Evolutionary conservation across 2,329 filamentous ascomycete genomes (phyloP), one percentile per base, ranked within the genome.

Genomic region (Alternaria rosae): DNA sequence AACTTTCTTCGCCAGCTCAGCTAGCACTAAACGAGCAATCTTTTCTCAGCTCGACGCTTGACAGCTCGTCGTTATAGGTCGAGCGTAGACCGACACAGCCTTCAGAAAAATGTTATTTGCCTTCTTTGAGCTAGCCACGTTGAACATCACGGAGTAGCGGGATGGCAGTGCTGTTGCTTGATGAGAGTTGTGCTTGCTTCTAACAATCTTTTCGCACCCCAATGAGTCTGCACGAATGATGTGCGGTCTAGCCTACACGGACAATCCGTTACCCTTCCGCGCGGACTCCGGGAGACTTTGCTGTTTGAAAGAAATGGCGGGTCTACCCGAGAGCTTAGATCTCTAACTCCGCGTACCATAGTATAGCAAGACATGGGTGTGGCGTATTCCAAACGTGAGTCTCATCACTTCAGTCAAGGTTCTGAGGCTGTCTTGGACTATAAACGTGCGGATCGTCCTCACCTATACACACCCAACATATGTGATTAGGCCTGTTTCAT

Each of bases 21-120:
- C 62, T 71, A 71, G 67, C 55, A 69, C 69, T 47, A 67, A 60
- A 68, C 61, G 53, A 73, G 68, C 73, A 75, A 72, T 68, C 70
- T 66, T 54, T 30, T 44, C 50, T 57, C 57, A 54, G 57, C 48
- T 58, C 54, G 26, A 42, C 63, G 44, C 47, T 52, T 56, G 45
- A 60, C 17, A 51, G 45, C 23, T 62, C 32, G 44, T 35, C 53
- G 13, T 48, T 54, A 69, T 71, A 71, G 66, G 64, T 43, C 25
- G 38, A 26, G 59, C 32, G 54, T 57, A 53, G 56, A 35, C 38
- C 43, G 48, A 57, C 43, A 52, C 42, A 45, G 57, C 41, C 23
- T 62, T 61, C 65, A 69, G 64, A 66, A 65, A 73, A 61, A 8
- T 50, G 65, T 69, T 52, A 67, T 64, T 62, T 62, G 57, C 43